Evolutionary conservation across 2,329 filamentous ascomycete species (phyloP).

Genomic region (Neoascochyta sp.): DNA sequence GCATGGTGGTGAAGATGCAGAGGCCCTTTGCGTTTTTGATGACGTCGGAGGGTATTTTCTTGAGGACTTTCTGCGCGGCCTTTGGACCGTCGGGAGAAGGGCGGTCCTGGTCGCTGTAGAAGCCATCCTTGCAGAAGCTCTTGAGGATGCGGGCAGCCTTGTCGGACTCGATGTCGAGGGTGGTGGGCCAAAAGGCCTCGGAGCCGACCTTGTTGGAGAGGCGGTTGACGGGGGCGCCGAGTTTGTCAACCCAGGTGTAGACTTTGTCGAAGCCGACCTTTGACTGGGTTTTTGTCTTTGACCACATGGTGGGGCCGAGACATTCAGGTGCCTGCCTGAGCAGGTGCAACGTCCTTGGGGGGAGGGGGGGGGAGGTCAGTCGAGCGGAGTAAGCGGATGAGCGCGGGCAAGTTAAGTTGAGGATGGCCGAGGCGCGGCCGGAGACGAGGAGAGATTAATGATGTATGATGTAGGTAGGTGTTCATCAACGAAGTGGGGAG

Average conservation of each 20-base stretch:
- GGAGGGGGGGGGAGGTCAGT: conserved; percentile 10
- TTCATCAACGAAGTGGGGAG: too few relatives aligned
- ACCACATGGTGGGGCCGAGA: conserved; percentile 29
- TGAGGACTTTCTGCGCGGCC: conserved; percentile 62
- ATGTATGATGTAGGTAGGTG: too few relatives aligned
- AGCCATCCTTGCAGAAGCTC: conserved; percentile 82
- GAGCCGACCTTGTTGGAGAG: conserved; percentile 76
- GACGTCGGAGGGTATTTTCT: conserved; percentile 80
- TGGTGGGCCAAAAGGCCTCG: conserved; percentile 82
- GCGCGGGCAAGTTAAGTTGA: too few relatives aligned
- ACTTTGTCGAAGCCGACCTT: conserved; percentile 64
- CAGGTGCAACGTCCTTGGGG: too few relatives aligned
- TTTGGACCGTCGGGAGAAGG: conserved; percentile 52
- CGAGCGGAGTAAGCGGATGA: too few relatives aligned
- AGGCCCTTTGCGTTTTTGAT: conserved; percentile 86
- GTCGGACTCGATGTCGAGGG: conserved; percentile 82
- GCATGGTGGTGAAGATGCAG: conserved; percentile 93
- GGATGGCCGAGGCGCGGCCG: too few relatives aligned
- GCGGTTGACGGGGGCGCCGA: conserved; percentile 73
- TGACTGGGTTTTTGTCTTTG: conserved; percentile 32
- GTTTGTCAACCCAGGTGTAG: conserved; percentile 63
- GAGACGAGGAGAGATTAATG: too few relatives aligned
- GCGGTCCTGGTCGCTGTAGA: conserved; percentile 57
- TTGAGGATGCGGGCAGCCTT: conserved; percentile 86
- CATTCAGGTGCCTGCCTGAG: too few relatives aligned